Evolutionary conservation across 768 basidiomycete species (phyloP).

Genomic region (Hydnomerulius pinastri): DNA sequence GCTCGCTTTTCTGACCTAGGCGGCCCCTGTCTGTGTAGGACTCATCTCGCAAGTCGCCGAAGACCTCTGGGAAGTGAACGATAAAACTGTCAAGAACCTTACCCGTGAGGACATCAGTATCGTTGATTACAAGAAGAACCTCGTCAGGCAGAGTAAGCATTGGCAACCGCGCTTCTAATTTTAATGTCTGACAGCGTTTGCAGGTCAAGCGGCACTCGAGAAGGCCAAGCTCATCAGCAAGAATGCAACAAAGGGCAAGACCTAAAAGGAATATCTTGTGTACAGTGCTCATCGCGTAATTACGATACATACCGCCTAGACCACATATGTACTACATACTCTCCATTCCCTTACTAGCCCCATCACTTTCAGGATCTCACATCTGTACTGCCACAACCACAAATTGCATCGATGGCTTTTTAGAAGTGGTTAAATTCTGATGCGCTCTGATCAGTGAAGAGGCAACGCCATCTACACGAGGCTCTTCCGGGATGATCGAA

Average conservation of each 20-base stretch:
- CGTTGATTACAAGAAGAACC: constrained; percentile 88
- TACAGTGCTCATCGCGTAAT: too few relatives aligned
- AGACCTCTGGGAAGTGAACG: constrained; percentile 98
- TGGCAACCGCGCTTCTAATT: background rate
- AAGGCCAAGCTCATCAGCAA: constrained; percentile 94
- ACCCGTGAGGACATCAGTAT: constrained; percentile 91
- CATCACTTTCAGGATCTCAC: background rate
- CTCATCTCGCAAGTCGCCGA: constrained; percentile 98
- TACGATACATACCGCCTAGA: too few relatives aligned
- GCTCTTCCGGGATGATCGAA: constrained; percentile 13
- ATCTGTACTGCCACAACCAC: background rate
- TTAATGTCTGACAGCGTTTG: constrained; percentile 5
- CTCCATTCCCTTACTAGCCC: background rate
- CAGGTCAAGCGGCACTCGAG: constrained; percentile 84
- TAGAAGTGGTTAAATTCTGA: constrained; percentile 25
- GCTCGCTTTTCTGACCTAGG: constrained; percentile 11
- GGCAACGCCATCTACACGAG: constrained; percentile 31
- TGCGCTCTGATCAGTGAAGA: constrained; percentile 10
- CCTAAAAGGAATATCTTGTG: constrained; percentile 38
- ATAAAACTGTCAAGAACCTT: constrained; percentile 90
- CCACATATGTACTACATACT: background rate
- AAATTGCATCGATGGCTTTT: constrained; percentile 21
- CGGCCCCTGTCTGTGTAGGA: constrained; percentile 48
- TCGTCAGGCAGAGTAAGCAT: constrained; percentile 74
- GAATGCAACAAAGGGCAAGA: constrained; percentile 68